A percentile compares a stretch with the other conserved stretches of the same genome.
Evolutionary conservation across 805 yeast species (phyloP).

Genomic region (Lachancea lanzarotensis): DNA sequence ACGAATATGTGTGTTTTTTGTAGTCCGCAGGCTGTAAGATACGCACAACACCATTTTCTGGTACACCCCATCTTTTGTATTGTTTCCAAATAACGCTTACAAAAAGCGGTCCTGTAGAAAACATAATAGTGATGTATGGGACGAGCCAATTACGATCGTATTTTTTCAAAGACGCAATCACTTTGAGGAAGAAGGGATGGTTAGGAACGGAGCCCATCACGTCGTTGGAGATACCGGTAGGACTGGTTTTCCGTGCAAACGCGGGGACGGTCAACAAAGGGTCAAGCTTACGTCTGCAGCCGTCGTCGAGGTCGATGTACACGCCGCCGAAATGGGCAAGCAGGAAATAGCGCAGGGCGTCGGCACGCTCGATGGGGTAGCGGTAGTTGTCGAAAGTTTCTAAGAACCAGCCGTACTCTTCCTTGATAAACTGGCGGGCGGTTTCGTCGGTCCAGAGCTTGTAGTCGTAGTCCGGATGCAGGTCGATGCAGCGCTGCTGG

Average conservation of each 20-base stretch:
- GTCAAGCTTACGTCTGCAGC: slow-evolving; percentile 71
- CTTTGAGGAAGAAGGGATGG: slow-evolving; percentile 78
- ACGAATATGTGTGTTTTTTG: slow-evolving; percentile 52
- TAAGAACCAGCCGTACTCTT: slow-evolving; percentile 82
- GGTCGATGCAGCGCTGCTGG: slow-evolving; percentile 65
- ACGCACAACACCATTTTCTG: slow-evolving; percentile 58
- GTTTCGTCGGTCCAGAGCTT: slow-evolving; percentile 85
- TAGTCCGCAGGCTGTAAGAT: slow-evolving; percentile 70
- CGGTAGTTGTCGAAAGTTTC: slow-evolving; percentile 68
- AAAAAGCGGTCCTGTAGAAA: slow-evolving; percentile 86
- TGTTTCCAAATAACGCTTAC: slow-evolving; percentile 82
- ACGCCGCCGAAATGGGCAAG: slow-evolving; percentile 81
- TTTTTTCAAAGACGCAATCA: slow-evolving; percentile 53
- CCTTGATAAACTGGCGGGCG: slow-evolving; percentile 70
- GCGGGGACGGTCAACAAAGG: slow-evolving; percentile 79
- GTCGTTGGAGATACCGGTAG: slow-evolving; percentile 89
- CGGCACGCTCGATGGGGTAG: slow-evolving; percentile 84
- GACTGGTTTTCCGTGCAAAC: slow-evolving; percentile 78
- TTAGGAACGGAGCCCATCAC: slow-evolving; percentile 84
- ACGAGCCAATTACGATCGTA: slow-evolving; percentile 73
- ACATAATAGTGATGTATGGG: slow-evolving; percentile 89
- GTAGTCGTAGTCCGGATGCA: slow-evolving; percentile 85
- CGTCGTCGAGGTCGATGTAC: slow-evolving; percentile 86
- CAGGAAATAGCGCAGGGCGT: slow-evolving; percentile 82
- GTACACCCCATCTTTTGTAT: slow-evolving; percentile 73